These are phyloP conservation scores for Aureobasidium namibiae DNA, from an alignment of 2,329 filamentous ascomycete genomes.

Conservation along the genomic window DNA sequence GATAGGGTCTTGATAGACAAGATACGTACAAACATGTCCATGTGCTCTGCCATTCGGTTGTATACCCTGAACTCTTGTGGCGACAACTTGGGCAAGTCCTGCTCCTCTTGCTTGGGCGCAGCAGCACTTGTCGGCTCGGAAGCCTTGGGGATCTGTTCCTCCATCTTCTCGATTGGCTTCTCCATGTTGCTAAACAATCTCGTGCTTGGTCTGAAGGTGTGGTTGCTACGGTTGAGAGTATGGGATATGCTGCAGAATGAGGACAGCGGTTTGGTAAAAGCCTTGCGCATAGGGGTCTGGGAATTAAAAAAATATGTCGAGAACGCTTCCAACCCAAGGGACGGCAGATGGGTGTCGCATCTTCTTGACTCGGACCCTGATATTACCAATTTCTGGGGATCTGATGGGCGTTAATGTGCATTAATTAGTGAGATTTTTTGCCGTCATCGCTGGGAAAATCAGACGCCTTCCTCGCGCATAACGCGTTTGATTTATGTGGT, in stretches of 20 bases:
- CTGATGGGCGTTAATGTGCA: background rate
- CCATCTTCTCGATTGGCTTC: conserved; percentile 22
- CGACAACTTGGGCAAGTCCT: conserved; percentile 53
- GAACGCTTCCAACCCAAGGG: background rate
- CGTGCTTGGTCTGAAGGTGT: background rate
- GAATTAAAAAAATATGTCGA: background rate
- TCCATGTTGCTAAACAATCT: conserved; percentile 15
- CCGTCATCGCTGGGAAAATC: background rate
- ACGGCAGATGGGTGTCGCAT: background rate
- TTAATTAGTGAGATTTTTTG: background rate
- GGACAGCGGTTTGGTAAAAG: conserved; percentile 1
- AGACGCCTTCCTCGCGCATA: background rate
- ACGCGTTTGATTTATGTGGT: background rate
- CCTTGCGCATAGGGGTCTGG: background rate
- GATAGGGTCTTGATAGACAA: background rate
- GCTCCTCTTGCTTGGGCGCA: conserved; percentile 21
- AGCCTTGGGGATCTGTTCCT: conserved; percentile 18
- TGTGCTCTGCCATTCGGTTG: conserved; percentile 65
- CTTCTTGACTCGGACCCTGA: background rate
- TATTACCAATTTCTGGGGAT: background rate
- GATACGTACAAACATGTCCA: conserved; percentile 61
- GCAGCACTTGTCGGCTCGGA: conserved; percentile 17
- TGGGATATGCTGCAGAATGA: background rate
- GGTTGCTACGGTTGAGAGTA: background rate
- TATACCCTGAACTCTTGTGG: conserved; percentile 59